A percentile compares a stretch with the other conserved stretches of the same genome.
Evolutionary conservation across 2,329 filamentous ascomycete species (phyloP).

Genomic region (Geosmithia putterillii): DNA sequence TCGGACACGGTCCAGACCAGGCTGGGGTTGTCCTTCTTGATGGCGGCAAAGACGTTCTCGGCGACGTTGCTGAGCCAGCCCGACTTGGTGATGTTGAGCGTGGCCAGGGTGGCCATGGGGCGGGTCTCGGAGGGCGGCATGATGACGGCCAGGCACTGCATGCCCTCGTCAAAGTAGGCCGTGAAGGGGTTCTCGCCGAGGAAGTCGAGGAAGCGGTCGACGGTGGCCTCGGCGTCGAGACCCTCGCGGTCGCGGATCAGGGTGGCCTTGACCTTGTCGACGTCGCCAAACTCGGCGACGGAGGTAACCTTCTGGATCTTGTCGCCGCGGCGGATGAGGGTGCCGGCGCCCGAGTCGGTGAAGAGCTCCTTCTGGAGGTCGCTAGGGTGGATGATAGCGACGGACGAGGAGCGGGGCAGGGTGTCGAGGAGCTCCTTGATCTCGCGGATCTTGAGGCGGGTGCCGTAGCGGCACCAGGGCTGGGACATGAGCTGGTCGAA

Average conservation of each 20-base stretch:
- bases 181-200: constrained; percentile 71
- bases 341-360: constrained; percentile 89
- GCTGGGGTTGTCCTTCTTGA: constrained; percentile 87
- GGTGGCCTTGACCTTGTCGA: constrained; percentile 67
- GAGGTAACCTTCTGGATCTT: constrained; percentile 68
- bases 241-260: constrained; percentile 73
- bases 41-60: constrained; percentile 85
- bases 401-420: constrained; percentile 81
- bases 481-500: constrained; percentile 87
- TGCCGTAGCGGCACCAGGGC: constrained; percentile 91
- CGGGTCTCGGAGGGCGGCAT: constrained; percentile 57
- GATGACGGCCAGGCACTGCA: constrained; percentile 87
- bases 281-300: constrained; percentile 62
- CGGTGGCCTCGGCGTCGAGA: constrained; percentile 68
- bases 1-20: constrained; percentile 95
- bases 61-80: constrained; percentile 92
- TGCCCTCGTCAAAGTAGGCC: constrained; percentile 86
- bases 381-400: constrained; percentile 94
- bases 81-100: constrained; percentile 84
- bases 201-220: constrained; percentile 76
- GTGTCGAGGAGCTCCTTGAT: constrained; percentile 73
- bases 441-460: constrained; percentile 92
- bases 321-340: constrained; percentile 81
- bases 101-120: constrained; percentile 70
- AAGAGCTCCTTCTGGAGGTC: constrained; percentile 95